phyloP scores from a whole-genome alignment of 1,139 yeast species.

The Zhuliangozyma parablackwelliae region DNA sequence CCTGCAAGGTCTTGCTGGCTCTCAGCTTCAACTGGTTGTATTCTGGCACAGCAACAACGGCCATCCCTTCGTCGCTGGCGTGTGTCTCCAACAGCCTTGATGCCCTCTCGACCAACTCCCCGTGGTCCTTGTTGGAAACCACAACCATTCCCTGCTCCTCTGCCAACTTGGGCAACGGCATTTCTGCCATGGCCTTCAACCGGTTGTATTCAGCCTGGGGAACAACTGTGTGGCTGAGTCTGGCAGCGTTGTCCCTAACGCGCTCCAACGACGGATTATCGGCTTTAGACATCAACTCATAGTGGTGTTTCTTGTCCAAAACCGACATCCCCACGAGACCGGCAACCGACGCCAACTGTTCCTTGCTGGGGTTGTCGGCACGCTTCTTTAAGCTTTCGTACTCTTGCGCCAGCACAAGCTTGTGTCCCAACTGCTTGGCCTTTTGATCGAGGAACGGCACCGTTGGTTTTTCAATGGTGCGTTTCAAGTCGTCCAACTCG shows the following conservation, averaged over 20 bases:
- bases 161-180: slow-evolving; percentile 14
- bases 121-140: slow-evolving; percentile 3
- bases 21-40: slow-evolving; percentile 1
- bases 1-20: slow-evolving; percentile 12
- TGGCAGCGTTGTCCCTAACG: slow-evolving; percentile 15
- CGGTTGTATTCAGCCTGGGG: slow-evolving; percentile 10
- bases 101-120: slow-evolving; percentile 5
- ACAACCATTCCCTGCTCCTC: slow-evolving; percentile 9
- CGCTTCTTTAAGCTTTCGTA: slow-evolving; percentile 10
- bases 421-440: slow-evolving; percentile 11
- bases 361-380: slow-evolving; percentile 22
- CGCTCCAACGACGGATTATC: slow-evolving; percentile 19
- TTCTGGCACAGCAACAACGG: slow-evolving; percentile 9
- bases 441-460: slow-evolving; percentile 20
- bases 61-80: slow-evolving; percentile 14
- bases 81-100: slow-evolving; percentile 4
- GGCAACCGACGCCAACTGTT: slow-evolving; percentile 9
- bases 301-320: slow-evolving; percentile 16
- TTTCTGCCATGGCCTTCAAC: slow-evolving; percentile 11
- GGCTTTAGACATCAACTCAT: slow-evolving; percentile 10
- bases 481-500: slow-evolving; percentile 13
- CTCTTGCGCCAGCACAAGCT: slow-evolving; percentile 13
- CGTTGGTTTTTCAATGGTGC: slow-evolving; percentile 19
- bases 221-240: slow-evolving; percentile 15
- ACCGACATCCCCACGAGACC: slow-evolving; percentile 23